Evolutionary conservation across 164 flowering plant genomes (phyloP).

Genomic region (Vitis labrusca): DNA sequence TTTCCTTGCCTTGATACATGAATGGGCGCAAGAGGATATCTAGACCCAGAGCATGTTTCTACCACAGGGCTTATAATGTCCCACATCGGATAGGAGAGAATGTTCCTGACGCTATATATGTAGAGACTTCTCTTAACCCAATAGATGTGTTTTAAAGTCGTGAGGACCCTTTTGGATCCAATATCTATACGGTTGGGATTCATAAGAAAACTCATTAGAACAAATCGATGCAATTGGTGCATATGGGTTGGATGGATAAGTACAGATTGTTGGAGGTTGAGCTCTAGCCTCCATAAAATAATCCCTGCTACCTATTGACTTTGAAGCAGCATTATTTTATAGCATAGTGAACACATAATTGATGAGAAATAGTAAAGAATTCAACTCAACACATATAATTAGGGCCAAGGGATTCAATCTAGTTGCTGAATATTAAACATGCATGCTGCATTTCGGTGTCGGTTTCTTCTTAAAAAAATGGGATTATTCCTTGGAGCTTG

Average conservation of each 20-base stretch:
- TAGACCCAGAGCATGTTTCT: too few species aligned
- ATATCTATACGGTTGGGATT: too few species aligned
- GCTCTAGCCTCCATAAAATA: neutral
- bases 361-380: neutral
- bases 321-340: neutral
- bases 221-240: too few species aligned
- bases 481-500: neutral
- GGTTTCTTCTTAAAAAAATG: neutral
- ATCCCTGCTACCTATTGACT: neutral
- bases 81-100: rapidly evolving
- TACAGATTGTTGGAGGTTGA: neutral
- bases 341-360: neutral
- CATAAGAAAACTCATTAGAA: too few species aligned
- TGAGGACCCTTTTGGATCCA: too few species aligned
- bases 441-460: neutral
- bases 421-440: neutral
- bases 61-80: too few species aligned
- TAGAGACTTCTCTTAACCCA: rapidly evolving
- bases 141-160: rapidly evolving
- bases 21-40: too few species aligned
- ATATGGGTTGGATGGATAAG: neutral
- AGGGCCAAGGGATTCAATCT: neutral
- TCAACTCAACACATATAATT: neutral
- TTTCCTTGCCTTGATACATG: too few species aligned
- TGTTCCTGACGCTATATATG: too few species aligned